Evolutionary conservation across 441 rosid genomes (phyloP).

Genomic region (Dalechampia spathulata): DNA sequence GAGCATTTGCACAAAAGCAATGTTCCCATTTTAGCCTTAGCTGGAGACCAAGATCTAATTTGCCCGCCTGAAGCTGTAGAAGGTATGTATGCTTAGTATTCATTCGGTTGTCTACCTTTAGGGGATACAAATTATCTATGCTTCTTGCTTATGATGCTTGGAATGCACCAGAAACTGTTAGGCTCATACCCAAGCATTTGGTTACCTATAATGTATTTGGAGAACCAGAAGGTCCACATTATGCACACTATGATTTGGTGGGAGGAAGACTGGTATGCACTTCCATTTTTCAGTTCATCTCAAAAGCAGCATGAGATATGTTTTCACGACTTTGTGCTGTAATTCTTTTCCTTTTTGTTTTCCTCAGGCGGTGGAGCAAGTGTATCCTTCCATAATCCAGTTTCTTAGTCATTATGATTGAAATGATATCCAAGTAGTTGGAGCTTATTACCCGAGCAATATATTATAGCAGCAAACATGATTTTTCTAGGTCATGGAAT

Average conservation of each 20-base stretch:
- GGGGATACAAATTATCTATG: constrained; percentile 4
- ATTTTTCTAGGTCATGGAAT: neutral
- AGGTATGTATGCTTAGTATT: constrained; percentile 34
- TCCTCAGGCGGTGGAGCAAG: constrained; percentile 76
- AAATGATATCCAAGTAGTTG: constrained; percentile 16
- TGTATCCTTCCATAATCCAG: constrained; percentile 71
- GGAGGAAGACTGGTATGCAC: constrained; percentile 60
- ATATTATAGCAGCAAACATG: neutral
- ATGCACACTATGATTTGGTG: constrained; percentile 72
- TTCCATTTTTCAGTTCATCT: neutral
- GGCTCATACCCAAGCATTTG: constrained; percentile 59
- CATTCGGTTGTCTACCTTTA: neutral
- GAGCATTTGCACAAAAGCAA: constrained; percentile 43
- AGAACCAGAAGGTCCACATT: constrained; percentile 62
- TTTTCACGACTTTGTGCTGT: neutral
- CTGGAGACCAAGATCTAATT: constrained; percentile 83
- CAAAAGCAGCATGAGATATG: neutral
- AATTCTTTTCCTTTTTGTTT: constrained; percentile 5
- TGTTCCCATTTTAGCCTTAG: constrained; percentile 76
- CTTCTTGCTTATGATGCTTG: constrained; percentile 14
- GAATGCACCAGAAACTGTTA: constrained; percentile 55
- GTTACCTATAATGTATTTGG: constrained; percentile 71
- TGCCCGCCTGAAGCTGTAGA: constrained; percentile 92
- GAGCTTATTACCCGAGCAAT: neutral
- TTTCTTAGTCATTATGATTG: constrained; percentile 54